Percentiles rank a stretch among this genome's conserved stretches.
phyloP scores from a whole-genome alignment of 441 rosid genomes.

The Pelargonium citronellum region DNA sequence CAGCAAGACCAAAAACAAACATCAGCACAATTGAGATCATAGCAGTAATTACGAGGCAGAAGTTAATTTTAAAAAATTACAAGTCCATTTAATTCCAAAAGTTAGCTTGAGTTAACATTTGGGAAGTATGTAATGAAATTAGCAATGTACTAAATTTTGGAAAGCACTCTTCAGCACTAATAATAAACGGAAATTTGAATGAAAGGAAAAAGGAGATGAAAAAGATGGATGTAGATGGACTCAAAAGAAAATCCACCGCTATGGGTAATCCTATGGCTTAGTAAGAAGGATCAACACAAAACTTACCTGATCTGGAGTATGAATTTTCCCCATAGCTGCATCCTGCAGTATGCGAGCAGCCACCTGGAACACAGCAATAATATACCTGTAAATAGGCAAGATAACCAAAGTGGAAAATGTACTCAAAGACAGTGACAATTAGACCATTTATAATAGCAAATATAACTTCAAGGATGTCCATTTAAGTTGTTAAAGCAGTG shows the following conservation, averaged over 20 bases:
- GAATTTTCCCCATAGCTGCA: slow-evolving; percentile 86
- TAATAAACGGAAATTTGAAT: too few relatives aligned
- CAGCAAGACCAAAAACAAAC: neutral
- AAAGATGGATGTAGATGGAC: neutral
- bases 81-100: neutral
- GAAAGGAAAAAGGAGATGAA: neutral
- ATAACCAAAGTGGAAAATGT: neutral
- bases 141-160: neutral
- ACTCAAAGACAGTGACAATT: too few relatives aligned
- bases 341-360: slow-evolving; percentile 95
- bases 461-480: too few relatives aligned
- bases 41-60: neutral
- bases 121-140: neutral
- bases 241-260: slow-evolving; percentile 7
- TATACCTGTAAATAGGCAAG: neutral
- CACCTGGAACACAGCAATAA: slow-evolving; percentile 36
- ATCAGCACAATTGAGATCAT: slow-evolving; percentile 1
- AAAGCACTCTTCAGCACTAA: neutral
- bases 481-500: too few relatives aligned
- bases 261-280: neutral
- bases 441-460: too few relatives aligned
- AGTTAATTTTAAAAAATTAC: neutral
- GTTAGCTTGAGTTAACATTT: neutral
- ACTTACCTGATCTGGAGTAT: slow-evolving; percentile 77
- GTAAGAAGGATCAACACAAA: neutral